A percentile compares a stretch with the other conserved stretches of the same genome.
phyloP scores from a whole-genome alignment of 73 alveolate genomes.

The Vitrella brassicaformis region DNA sequence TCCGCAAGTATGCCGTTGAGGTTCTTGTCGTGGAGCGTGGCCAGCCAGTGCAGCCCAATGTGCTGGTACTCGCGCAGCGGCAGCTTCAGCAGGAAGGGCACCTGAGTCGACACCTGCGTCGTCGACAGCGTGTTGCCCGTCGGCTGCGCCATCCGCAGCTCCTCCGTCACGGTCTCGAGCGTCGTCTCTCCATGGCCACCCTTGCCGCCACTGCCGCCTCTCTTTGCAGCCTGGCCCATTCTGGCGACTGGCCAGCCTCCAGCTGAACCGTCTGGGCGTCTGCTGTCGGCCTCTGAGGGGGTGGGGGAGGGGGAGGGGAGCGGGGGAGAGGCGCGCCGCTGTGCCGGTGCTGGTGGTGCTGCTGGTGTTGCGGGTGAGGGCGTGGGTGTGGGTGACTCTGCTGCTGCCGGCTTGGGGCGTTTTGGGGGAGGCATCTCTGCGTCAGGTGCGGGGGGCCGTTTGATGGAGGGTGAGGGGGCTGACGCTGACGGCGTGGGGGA shows the following conservation, averaged over 20 bases:
- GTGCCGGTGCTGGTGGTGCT: too few species aligned
- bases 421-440: background rate
- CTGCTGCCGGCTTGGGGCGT: background rate
- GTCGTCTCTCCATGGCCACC: background rate
- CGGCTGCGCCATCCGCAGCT: background rate
- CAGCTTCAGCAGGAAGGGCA: background rate
- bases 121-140: background rate
- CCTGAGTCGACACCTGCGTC: background rate
- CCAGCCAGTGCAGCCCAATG: constrained; percentile 90
- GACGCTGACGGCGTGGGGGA: background rate
- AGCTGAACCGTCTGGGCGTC: too few species aligned
- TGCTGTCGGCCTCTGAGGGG: too few species aligned
- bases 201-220: background rate
- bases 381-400: background rate
- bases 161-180: background rate
- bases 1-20: constrained; percentile 99
- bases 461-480: background rate
- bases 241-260: too few species aligned
- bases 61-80: background rate
- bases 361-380: background rate
- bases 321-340: too few species aligned
- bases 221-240: too few species aligned
- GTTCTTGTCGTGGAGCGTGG: constrained; percentile 86
- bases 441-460: background rate
- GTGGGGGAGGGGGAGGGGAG: too few species aligned